phyloP scores from a whole-genome alignment of 176 grass and related monocot species.

The Poa annua region DNA sequence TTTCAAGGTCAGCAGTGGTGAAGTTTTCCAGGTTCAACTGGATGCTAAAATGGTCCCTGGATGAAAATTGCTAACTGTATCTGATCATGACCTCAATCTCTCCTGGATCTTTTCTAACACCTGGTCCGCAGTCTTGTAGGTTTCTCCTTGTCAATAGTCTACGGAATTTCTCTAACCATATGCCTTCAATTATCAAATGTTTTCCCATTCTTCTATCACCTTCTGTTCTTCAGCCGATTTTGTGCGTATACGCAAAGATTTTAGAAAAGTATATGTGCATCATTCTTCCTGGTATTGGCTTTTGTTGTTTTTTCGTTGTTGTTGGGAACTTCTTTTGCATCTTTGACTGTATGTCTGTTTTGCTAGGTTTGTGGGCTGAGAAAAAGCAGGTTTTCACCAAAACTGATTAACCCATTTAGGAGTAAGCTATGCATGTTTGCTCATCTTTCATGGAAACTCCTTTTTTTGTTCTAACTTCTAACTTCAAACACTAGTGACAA shows the following conservation, averaged over 20 bases:
- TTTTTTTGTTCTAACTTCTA: not conserved
- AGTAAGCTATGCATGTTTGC: not conserved
- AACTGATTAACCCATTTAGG: not conserved
- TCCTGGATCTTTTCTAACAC: not conserved
- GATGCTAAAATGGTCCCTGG: not conserved
- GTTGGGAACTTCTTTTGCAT: not conserved
- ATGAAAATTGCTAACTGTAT: slow-evolving; percentile 21
- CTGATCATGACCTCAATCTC: not conserved
- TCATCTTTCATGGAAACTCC: not conserved
- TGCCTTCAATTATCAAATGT: not conserved
- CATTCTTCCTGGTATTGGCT: not conserved
- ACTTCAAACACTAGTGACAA: not conserved
- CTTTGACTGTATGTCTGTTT: not conserved
- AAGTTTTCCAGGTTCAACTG: not conserved
- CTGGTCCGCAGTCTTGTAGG: not conserved
- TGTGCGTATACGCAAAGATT: not conserved
- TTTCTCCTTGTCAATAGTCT: not conserved
- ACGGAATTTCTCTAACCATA: not conserved
- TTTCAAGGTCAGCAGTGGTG: not conserved
- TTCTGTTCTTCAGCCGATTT: slow-evolving; percentile 10
- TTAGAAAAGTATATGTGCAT: not conserved
- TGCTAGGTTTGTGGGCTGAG: not conserved
- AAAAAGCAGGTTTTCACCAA: not conserved
- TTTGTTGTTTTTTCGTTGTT: not conserved
- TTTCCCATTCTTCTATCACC: slow-evolving; percentile 8